Evolutionary conservation across 805 yeast genomes (phyloP).

Genomic region (Myxozyma neotropica): DNA sequence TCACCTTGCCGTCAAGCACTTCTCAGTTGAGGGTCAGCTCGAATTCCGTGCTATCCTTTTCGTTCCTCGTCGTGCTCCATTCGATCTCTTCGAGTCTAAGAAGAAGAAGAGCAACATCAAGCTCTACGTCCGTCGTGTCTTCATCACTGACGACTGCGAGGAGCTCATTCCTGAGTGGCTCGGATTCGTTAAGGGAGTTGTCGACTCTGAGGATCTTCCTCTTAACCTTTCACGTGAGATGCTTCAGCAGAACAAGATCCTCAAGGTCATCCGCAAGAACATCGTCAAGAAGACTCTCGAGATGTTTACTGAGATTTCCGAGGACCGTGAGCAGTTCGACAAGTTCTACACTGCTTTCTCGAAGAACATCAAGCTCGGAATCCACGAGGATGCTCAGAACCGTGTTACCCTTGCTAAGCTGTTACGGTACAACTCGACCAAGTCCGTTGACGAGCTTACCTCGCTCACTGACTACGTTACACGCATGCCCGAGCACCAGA

Average conservation of each 20-base stretch:
- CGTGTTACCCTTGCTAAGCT: conserved; percentile 93
- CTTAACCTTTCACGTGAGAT: conserved; percentile 99
- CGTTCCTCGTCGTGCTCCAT: conserved; percentile 99
- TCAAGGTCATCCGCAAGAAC: conserved; percentile 99
- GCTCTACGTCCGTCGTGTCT: conserved; percentile 98
- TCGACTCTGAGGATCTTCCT: conserved; percentile 99
- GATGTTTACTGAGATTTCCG: conserved; percentile 98
- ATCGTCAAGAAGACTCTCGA: conserved; percentile 97
- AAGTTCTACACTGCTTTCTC: conserved; percentile 97
- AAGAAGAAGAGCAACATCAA: conserved; percentile 99
- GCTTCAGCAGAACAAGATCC: conserved; percentile 99
- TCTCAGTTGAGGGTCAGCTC: conserved; percentile 99
- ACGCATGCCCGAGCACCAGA: conserved; percentile 99
- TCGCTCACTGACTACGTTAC: conserved; percentile 96
- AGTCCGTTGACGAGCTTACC: conserved; percentile 90
- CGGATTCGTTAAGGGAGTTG: conserved; percentile 97
- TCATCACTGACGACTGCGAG: conserved; percentile 99
- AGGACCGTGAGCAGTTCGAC: conserved; percentile 97
- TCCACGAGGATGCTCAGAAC: conserved; percentile 99
- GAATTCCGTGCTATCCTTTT: conserved; percentile 98
- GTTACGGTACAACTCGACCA: conserved; percentile 95
- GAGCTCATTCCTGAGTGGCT: conserved; percentile 99
- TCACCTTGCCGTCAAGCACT: conserved; percentile 98
- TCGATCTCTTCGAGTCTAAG: conserved; percentile 96
- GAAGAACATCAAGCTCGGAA: conserved; percentile 97